phyloP scores from a whole-genome alignment of 2,329 filamentous ascomycete species.

The Parascedosporium putredinis region DNA sequence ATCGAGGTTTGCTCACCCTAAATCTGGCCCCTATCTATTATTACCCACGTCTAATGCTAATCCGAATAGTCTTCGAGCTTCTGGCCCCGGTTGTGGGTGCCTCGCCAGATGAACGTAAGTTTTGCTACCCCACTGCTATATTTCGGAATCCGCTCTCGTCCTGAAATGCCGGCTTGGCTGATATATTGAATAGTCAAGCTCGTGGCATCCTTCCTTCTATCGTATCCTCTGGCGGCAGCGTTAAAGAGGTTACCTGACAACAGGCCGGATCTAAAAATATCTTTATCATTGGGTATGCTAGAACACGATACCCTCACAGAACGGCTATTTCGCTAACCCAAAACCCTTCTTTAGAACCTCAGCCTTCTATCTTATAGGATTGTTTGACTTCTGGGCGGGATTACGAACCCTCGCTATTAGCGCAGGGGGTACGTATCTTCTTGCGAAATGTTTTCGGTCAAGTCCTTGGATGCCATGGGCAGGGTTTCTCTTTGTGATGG shows the following conservation, averaged over 20 bases:
- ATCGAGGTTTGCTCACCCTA: constrained; percentile 4
- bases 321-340: too few relatives aligned
- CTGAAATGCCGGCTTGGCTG: constrained; percentile 2
- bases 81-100: constrained; percentile 29
- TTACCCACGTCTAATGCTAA: too few relatives aligned
- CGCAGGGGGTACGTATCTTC: constrained; percentile 68
- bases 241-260: constrained; percentile 85
- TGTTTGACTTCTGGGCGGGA: constrained; percentile 88
- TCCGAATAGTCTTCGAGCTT: constrained; percentile 30
- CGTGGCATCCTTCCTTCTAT: constrained; percentile 79
- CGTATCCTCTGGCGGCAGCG: constrained; percentile 79
- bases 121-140: too few relatives aligned
- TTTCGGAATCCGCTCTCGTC: constrained; percentile 10
- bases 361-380: constrained; percentile 82
- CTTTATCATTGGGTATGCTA: constrained; percentile 66
- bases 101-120: constrained; percentile 36
- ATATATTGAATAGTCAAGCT: constrained; percentile 63
- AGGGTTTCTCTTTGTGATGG: constrained; percentile 88
- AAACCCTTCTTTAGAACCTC: constrained; percentile 58
- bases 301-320: too few relatives aligned
- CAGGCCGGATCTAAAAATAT: constrained; percentile 71
- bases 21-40: too few relatives aligned
- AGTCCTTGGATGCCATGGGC: constrained; percentile 97
- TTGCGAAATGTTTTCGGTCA: constrained; percentile 66
- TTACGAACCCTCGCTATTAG: constrained; percentile 70